Evolutionary conservation across 164 flowering plant species (phyloP), one percentile per base, ranked within the genome.

Genomic region (Umbellularia californica): DNA sequence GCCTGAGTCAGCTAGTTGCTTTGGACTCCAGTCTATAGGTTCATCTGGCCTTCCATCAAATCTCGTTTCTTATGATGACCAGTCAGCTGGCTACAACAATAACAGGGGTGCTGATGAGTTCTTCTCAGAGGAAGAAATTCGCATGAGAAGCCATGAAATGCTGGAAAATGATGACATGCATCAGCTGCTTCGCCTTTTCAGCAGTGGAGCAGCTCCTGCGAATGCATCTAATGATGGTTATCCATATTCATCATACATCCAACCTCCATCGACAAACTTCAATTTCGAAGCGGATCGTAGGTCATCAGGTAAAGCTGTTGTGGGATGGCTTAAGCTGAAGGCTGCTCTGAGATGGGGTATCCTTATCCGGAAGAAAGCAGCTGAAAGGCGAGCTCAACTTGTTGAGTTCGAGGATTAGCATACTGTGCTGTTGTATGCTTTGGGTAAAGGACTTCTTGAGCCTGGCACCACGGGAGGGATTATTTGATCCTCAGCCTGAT

Each of bases 281-380:
- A 51, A 76, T 70, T 87, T 76, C 72, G 87, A 80, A 2, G 93
- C 90, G 69, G 93, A 88, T 60, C 86, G 80, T 2, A 68, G 90
- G 70, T 79, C 97, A 9, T 88, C 97, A 0, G 98, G 97, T 10
- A 95, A 90, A 87, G 97, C 97, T 76, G 97, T 91, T 58, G 97
- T 92, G 0, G 98, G 97, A n/a, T 95, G 97, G 98, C 93, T 95
- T 33, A 93, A 95, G 83, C 91, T 95, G 68, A 93, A 93, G 79
- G 98, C 98, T 5, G 98, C 99, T 25, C 81, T 95, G 70, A 86
- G 97, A 67, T 95, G 99, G 99, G 99, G 99, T 71, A 89, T 95
- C 72, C 93, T 95, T 76, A 81, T 95, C 78, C 83, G 97, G 86
- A 93, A 91, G 81, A 81, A 84, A 73, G 99, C 98, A 62, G 99